These are phyloP conservation scores for Pythium coloratum DNA, from an alignment of 352 stramenopile genomes.

Conservation along the genomic window DNA sequence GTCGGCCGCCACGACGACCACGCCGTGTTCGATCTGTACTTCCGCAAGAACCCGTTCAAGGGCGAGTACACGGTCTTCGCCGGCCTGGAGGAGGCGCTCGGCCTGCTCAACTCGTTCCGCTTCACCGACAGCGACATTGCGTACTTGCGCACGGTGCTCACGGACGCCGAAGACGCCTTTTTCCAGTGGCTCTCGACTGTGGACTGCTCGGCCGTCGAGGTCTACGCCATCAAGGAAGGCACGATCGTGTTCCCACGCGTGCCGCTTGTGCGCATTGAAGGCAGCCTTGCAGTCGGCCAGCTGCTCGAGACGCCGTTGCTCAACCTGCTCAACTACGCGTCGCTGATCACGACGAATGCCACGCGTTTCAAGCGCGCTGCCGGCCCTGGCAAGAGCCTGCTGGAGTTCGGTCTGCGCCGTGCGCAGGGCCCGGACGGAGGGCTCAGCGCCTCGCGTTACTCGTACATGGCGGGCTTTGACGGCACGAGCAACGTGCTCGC, in stretches of 20 bases:
- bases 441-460: constrained; percentile 96
- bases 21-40: constrained; percentile 97
- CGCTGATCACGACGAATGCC: constrained; percentile 97
- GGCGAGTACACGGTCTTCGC: constrained; percentile 96
- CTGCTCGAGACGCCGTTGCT: constrained; percentile 98
- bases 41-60: constrained; percentile 99
- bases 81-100: constrained; percentile 90
- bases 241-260: constrained; percentile 96
- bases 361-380: constrained; percentile 95
- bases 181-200: constrained; percentile 94
- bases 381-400: constrained; percentile 77
- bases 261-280: constrained; percentile 93
- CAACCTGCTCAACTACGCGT: constrained; percentile 98
- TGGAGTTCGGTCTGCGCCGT: constrained; percentile 94
- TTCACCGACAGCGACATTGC: constrained; percentile 94
- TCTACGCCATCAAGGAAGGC: constrained; percentile 96
- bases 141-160: constrained; percentile 90
- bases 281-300: constrained; percentile 94
- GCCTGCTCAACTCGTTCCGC: constrained; percentile 93
- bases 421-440: constrained; percentile 97
- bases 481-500: constrained; percentile 97
- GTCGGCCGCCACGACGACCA: constrained; percentile 92
- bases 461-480: constrained; percentile 98
- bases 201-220: constrained; percentile 92
- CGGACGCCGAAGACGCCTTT: constrained; percentile 92